Base-by-base conservation (phyloP, 345 rosid genomes). In the Hibiscus tridactylites region DNA sequence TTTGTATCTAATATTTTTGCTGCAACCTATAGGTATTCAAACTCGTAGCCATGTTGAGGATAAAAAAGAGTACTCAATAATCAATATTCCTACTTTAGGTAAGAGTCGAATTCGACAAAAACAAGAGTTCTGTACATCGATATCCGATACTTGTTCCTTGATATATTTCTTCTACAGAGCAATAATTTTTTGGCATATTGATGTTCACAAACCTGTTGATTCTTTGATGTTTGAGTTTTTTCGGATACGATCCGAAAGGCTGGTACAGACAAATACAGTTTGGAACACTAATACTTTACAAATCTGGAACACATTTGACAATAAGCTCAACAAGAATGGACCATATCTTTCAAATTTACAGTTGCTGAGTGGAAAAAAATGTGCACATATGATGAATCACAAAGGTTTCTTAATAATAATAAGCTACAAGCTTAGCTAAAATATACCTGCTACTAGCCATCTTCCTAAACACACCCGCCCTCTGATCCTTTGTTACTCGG, bases 321-420 rank as follows among this genome's bases (percentile, higher is more conserved):
- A 53, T 56, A 70, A 56, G 63, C 17, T 70, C 76, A 78, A 72
- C 77, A 78, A 56, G 83, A 75, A 79, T 77, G 78, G 78, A 50
- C 66, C 56, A 70, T 6, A 57, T 7, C 64, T 70, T 44, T 19
- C 44, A 73, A 67, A 73, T 49, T 66, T 74, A 71, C 78, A 56
- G 72, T 77, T 53, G 71, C 73, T 53, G 73, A 53, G 65, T 31
- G 80, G 72, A 0, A 61, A 77, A 77, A 44, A 71, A 68, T 68
- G 64, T 74, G 61, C 29, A 75, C 72, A 81, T 37, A 61, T 54
- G 76, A 59, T 73, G 39, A 71, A 65, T 71, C 61, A 78, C 68
- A 58, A 52, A 61, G 35, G 69, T 59, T 61, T 64, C 62, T 75
- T 75, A 42, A 52, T 28, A 12, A 71, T 75, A 42, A 52, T 28